A percentile compares a stretch with the other conserved stretches of the same genome.
Evolutionary conservation across 2,329 filamentous ascomycete genomes (phyloP).

Genomic region (Xylariaceae sp.): DNA sequence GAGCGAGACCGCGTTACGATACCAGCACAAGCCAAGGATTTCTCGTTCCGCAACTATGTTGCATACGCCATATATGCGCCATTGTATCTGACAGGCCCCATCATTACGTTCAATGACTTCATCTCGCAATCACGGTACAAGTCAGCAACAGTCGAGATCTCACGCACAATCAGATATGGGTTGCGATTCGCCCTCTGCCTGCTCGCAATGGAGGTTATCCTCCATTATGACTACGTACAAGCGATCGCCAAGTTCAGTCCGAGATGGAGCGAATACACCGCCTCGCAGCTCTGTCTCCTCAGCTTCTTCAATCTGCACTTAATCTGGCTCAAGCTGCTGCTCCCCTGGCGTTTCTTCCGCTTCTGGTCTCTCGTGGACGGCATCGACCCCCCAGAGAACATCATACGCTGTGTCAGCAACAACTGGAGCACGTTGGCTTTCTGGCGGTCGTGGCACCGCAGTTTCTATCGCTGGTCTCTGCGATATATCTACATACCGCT

Average conservation of each 20-base stretch:
- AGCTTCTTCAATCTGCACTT: slow-evolving; percentile 95
- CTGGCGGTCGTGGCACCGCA: slow-evolving; percentile 95
- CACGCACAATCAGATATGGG: slow-evolving; percentile 74
- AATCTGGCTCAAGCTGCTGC: slow-evolving; percentile 94
- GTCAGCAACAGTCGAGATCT: slow-evolving; percentile 63
- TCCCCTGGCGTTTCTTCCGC: slow-evolving; percentile 97
- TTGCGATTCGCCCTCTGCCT: slow-evolving; percentile 77
- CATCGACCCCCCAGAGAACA: slow-evolving; percentile 95
- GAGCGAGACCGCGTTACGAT: slow-evolving; percentile 81
- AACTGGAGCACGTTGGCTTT: slow-evolving; percentile 90
- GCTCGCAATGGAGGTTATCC: slow-evolving; percentile 83
- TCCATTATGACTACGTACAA: slow-evolving; percentile 90
- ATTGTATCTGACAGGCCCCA: slow-evolving; percentile 87
- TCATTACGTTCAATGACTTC: slow-evolving; percentile 97
- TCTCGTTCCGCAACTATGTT: slow-evolving; percentile 78
- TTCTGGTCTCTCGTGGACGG: slow-evolving; percentile 91
- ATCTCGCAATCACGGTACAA: slow-evolving; percentile 78
- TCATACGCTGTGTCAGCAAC: slow-evolving; percentile 93
- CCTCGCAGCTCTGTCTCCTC: slow-evolving; percentile 82
- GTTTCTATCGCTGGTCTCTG: slow-evolving; percentile 90
- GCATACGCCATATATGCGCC: slow-evolving; percentile 90
- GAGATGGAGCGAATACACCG: slow-evolving; percentile 77
- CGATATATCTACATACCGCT: slow-evolving; percentile 92
- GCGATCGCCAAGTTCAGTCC: slow-evolving; percentile 82
- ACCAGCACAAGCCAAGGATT: slow-evolving; percentile 68